Evolutionary conservation across 225 moss, liverwort and hornwort genomes (phyloP).

Genomic region (Bryum argenteum): DNA sequence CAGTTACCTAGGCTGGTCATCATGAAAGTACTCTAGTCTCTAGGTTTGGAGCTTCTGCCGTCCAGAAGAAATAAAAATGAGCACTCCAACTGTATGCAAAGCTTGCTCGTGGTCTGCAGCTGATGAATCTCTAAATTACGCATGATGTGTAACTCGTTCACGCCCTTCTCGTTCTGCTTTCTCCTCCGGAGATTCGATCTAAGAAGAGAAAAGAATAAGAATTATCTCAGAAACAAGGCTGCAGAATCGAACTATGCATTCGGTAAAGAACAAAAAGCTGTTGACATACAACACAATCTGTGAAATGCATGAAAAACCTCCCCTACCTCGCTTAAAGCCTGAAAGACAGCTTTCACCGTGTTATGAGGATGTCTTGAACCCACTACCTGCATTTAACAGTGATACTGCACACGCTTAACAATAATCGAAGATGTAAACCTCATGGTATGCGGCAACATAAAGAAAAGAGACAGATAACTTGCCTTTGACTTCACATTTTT

Average conservation of each 20-base stretch:
- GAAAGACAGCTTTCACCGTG: constrained; percentile 93
- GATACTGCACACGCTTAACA: neutral
- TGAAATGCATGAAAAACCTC: constrained; percentile 10
- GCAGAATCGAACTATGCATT: neutral
- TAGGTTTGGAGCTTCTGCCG: constrained; percentile 3
- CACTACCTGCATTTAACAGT: constrained; percentile 58
- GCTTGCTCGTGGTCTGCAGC: neutral
- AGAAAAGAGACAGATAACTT: constrained; percentile 24
- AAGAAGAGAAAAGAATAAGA: neutral
- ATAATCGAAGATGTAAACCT: no score
- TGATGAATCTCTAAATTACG: constrained; percentile 24
- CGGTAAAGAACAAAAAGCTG: neutral
- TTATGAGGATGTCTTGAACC: constrained; percentile 95
- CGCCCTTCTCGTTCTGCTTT: constrained; percentile 82
- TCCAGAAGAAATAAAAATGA: constrained; percentile 9
- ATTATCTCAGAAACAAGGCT: neutral
- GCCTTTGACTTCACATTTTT: constrained; percentile 92
- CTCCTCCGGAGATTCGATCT: constrained; percentile 92
- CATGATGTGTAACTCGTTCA: constrained; percentile 59
- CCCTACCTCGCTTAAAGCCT: constrained; percentile 83
- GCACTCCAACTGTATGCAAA: constrained; percentile 4
- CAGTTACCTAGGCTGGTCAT: neutral
- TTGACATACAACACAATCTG: neutral
- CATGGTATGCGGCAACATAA: neutral
- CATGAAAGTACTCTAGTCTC: constrained; percentile 7